These are phyloP conservation scores for Eucalyptus curtisii DNA, from an alignment of 345 rosid species.

Conservation along the genomic window DNA sequence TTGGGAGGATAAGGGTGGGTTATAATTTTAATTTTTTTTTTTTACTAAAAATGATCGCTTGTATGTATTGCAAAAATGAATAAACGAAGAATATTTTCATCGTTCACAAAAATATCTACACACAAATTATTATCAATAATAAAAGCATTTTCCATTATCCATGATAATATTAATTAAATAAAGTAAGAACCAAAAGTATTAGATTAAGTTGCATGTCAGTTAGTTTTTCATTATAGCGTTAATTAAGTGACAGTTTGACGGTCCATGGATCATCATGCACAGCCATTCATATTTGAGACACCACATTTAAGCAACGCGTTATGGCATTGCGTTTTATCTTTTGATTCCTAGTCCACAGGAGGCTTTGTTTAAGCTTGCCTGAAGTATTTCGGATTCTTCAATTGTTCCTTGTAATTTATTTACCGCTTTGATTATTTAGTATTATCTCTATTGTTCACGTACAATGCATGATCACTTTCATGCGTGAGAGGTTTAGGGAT, in stretches of 20 bases:
- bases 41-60: rapidly evolving
- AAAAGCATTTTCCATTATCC: too few species aligned
- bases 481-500: neutral
- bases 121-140: rapidly evolving
- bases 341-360: neutral
- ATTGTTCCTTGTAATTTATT: neutral
- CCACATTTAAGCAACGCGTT: neutral
- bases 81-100: too few species aligned
- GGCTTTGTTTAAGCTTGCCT: neutral
- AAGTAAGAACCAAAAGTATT: neutral
- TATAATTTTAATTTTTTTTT: too few species aligned
- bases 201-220: neutral
- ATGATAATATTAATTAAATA: neutral
- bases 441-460: neutral
- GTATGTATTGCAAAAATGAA: too few species aligned
- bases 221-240: neutral
- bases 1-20: too few species aligned
- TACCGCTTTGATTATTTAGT: neutral
- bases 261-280: neutral
- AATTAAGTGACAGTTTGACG: neutral
- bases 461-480: neutral
- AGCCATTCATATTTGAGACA: neutral
- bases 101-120: neutral
- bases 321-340: neutral
- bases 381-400: neutral